Conservation (phyloP, 768 basidiomycete species). For the Grammothele lineata region DNA sequence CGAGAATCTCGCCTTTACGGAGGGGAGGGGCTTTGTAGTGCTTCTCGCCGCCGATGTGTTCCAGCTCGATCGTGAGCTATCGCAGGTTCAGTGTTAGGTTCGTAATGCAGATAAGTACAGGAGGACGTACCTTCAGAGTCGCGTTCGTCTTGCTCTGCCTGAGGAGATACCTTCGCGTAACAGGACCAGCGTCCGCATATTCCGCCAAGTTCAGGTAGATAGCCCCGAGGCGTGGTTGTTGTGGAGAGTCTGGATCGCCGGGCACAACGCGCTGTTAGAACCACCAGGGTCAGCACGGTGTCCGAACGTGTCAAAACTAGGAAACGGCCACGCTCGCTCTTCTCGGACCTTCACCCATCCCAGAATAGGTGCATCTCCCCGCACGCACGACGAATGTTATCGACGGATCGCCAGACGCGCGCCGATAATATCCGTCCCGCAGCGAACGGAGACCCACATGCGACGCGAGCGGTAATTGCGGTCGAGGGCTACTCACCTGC, state of each 20-base stretch:
- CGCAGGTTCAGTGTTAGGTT: background rate
- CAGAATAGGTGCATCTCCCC: no score
- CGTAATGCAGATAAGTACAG: background rate
- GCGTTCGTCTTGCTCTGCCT: constrained; percentile 77
- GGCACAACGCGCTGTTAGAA: constrained; percentile 48
- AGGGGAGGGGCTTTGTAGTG: constrained; percentile 62
- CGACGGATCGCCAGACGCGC: background rate
- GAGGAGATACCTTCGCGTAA: constrained; percentile 64
- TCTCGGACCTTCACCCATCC: no score
- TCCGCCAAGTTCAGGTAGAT: constrained; percentile 72
- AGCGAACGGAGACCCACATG: no score
- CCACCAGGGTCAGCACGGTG: no score
- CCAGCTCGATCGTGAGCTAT: constrained; percentile 58
- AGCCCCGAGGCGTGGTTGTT: constrained; percentile 58
- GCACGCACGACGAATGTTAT: constrained; percentile 1
- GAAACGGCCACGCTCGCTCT: no score
- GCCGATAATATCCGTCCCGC: constrained; percentile 4
- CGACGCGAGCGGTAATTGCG: no score
- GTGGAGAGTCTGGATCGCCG: constrained; percentile 51
- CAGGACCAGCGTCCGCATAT: constrained; percentile 55
- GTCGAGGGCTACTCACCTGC: constrained; percentile 35
- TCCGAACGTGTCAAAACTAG: no score
- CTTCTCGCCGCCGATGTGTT: constrained; percentile 49
- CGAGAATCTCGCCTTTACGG: constrained; percentile 68
- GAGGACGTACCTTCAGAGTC: constrained; percentile 54